These are phyloP conservation scores for Neurospora cerealis DNA, from an alignment of 495 filamentous ascomycete genomes.

Conservation along the genomic window DNA sequence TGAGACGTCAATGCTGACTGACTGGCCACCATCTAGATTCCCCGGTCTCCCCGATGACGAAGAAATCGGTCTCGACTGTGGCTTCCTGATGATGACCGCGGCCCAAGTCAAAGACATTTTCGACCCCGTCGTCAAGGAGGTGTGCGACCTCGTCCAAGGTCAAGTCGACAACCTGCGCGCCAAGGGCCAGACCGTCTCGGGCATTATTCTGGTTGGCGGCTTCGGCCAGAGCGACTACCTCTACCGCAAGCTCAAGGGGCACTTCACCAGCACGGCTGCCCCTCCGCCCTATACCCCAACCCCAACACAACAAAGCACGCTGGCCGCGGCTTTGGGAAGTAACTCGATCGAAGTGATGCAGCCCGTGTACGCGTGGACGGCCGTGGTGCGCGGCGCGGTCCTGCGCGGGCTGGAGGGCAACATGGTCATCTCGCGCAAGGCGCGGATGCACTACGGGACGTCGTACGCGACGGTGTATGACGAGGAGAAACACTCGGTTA, in stretches of 20 bases:
- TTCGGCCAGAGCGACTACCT: conserved; percentile 62
- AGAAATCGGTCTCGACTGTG: conserved; percentile 49
- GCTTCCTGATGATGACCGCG: conserved; percentile 53
- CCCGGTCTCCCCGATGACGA: conserved; percentile 63
- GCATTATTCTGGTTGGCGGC: conserved; percentile 59
- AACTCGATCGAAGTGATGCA: conserved; percentile 61
- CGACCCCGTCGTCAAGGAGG: conserved; percentile 54
- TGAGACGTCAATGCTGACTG: not conserved
- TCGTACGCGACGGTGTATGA: conserved; percentile 68
- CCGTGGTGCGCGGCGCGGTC: conserved; percentile 60
- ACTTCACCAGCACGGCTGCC: conserved; percentile 49
- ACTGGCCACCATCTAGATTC: conserved; percentile 33
- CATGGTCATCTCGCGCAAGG: conserved; percentile 57
- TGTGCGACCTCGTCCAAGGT: conserved; percentile 49
- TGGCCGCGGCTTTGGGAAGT: not conserved
- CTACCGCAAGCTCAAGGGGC: conserved; percentile 52
- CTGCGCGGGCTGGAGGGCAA: conserved; percentile 59
- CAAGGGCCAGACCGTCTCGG: conserved; percentile 54
- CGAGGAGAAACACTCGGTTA: conserved; percentile 54
- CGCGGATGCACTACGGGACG: conserved; percentile 68
- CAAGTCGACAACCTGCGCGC: conserved; percentile 49
- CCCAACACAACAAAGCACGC: conserved; percentile 38
- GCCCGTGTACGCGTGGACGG: conserved; percentile 66
- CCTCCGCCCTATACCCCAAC: conserved; percentile 47
- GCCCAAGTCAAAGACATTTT: conserved; percentile 54